Evolutionary conservation across 257 asterid species (phyloP).

Genomic region (Nicotiana paniculata): DNA sequence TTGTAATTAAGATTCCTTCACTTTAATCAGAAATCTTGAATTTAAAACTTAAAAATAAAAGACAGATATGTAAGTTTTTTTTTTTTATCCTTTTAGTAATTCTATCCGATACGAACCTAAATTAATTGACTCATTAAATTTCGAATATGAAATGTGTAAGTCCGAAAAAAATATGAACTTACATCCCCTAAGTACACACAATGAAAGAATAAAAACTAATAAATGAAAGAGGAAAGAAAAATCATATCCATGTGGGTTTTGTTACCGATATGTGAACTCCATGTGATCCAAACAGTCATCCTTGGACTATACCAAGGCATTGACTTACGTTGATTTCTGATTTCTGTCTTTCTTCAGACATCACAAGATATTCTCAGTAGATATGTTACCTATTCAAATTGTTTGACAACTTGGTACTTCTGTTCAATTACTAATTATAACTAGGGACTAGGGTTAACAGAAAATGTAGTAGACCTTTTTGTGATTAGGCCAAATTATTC

Average conservation of each 20-base stretch:
- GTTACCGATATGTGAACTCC: neutral
- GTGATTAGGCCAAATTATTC: neutral
- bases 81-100: no score
- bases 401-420: neutral
- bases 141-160: no score
- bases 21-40: no score
- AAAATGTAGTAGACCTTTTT: neutral
- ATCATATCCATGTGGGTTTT: neutral
- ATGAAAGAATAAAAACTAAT: no score
- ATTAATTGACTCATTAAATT: no score
- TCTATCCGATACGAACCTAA: no score
- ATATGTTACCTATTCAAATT: neutral
- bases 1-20: no score
- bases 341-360: slow-evolving; percentile 1
- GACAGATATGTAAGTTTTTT: no score
- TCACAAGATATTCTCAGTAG: neutral
- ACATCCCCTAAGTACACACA: no score
- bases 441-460: neutral
- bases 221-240: neutral
- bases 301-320: neutral
- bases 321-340: neutral
- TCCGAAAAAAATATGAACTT: no score
- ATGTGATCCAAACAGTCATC: neutral
- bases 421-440: neutral
- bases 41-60: no score